Percentiles rank a stretch among this genome's conserved stretches.
Evolutionary conservation across 345 rosid genomes (phyloP).

Genomic region (Moringa oleifera): DNA sequence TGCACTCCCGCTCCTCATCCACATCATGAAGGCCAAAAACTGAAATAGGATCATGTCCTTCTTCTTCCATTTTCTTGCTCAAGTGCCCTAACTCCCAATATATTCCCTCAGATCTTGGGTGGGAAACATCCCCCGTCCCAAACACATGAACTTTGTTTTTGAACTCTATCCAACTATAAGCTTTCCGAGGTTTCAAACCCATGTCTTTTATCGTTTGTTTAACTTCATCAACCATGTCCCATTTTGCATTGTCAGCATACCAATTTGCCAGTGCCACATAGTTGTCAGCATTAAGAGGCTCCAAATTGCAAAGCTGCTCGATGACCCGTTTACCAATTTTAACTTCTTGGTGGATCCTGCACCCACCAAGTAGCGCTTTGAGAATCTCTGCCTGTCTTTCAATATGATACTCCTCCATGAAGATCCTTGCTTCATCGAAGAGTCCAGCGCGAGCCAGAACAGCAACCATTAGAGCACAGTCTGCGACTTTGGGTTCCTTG

Average conservation of each 20-base stretch:
- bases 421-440: constrained; percentile 35
- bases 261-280: constrained; percentile 39
- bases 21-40: constrained; percentile 36
- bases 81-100: constrained; percentile 32
- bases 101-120: constrained; percentile 45
- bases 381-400: constrained; percentile 29
- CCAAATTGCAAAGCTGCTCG: constrained; percentile 41
- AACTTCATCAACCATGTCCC: constrained; percentile 33
- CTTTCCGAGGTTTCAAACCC: constrained; percentile 43
- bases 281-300: constrained; percentile 48
- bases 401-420: constrained; percentile 31
- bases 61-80: constrained; percentile 28
- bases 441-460: constrained; percentile 38
- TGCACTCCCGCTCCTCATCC: constrained; percentile 44
- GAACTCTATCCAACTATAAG: constrained; percentile 53
- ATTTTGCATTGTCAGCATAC: constrained; percentile 25
- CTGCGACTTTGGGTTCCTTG: constrained; percentile 26
- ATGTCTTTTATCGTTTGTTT: constrained; percentile 30
- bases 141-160: constrained; percentile 47
- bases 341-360: constrained; percentile 35
- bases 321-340: constrained; percentile 30
- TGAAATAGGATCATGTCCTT: constrained; percentile 8
- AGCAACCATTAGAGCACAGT: constrained; percentile 37
- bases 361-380: constrained; percentile 43
- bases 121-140: constrained; percentile 48